These are phyloP conservation scores for Dillenia turbinata DNA, from an alignment of 164 flowering plant genomes.

Conservation along the genomic window DNA sequence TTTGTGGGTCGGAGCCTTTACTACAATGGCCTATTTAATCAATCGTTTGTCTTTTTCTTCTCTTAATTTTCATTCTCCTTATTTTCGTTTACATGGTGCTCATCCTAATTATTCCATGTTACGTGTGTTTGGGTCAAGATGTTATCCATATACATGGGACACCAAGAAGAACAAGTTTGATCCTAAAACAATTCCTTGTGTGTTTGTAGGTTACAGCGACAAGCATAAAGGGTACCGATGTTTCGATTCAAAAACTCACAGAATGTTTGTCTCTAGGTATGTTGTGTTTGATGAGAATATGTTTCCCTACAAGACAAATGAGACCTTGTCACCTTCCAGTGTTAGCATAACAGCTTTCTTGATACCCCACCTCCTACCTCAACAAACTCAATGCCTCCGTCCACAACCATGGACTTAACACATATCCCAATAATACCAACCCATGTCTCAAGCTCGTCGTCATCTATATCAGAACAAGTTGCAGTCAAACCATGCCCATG, in stretches of 20 bases:
- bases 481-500: not conserved
- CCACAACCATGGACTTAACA: not conserved
- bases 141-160: slow-evolving; percentile 1
- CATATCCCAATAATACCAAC: not conserved
- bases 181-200: not conserved
- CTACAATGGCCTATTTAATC: not conserved
- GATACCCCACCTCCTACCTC: not conserved
- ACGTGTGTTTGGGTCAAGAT: not conserved
- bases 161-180: not conserved
- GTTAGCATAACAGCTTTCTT: not conserved
- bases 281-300: too few relatives aligned
- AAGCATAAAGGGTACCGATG: not conserved
- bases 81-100: not conserved
- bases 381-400: not conserved
- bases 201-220: not conserved
- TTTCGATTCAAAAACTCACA: not conserved
- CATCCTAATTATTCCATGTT: not conserved
- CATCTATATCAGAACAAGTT: not conserved
- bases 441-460: not conserved
- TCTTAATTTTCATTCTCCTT: not conserved
- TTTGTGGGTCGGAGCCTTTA: slow-evolving; percentile 1
- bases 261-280: too few relatives aligned
- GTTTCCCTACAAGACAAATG: too few relatives aligned
- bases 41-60: not conserved
- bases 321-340: not conserved